Conservation (phyloP, 1,139 yeast genomes). For the Kluyveromyces marxianus region DNA sequence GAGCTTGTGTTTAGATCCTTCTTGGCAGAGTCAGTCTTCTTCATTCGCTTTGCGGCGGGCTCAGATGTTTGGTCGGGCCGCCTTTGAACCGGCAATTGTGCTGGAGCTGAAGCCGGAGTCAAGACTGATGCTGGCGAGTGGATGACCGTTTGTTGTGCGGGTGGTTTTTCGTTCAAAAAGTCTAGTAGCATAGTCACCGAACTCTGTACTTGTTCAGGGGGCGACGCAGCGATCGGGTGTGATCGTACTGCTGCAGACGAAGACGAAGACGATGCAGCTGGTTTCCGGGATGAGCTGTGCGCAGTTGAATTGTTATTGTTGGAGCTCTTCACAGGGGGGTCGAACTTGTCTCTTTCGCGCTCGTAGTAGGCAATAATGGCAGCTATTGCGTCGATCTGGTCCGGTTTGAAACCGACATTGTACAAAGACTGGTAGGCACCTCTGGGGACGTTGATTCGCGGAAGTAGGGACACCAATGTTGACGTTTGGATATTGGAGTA, state of each 20-base stretch:
- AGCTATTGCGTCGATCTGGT: constrained; percentile 64
- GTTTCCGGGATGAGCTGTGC: background rate
- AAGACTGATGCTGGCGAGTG: background rate
- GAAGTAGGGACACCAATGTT: constrained; percentile 34
- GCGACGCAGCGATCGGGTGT: background rate
- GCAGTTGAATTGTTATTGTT: background rate
- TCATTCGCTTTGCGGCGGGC: no score
- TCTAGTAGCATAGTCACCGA: constrained; percentile 9
- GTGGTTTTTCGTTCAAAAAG: constrained; percentile 4
- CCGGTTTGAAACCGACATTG: constrained; percentile 57
- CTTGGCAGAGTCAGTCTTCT: background rate
- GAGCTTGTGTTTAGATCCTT: background rate
- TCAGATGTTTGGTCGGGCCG: no score
- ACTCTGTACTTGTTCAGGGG: background rate
- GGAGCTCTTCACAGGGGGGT: background rate
- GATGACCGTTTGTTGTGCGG: background rate
- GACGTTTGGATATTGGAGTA: constrained; percentile 28
- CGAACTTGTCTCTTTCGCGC: constrained; percentile 15
- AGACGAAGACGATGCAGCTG: background rate
- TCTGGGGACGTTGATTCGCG: constrained; percentile 62
- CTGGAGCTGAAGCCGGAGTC: background rate
- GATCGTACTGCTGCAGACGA: background rate
- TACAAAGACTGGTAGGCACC: constrained; percentile 58
- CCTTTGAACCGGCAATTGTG: no score
- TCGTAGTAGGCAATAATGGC: constrained; percentile 70